Evolutionary conservation across 352 stramenopile genomes (phyloP), one percentile per base, ranked within the genome.

Genomic region (Pseudoperonospora humuli): DNA sequence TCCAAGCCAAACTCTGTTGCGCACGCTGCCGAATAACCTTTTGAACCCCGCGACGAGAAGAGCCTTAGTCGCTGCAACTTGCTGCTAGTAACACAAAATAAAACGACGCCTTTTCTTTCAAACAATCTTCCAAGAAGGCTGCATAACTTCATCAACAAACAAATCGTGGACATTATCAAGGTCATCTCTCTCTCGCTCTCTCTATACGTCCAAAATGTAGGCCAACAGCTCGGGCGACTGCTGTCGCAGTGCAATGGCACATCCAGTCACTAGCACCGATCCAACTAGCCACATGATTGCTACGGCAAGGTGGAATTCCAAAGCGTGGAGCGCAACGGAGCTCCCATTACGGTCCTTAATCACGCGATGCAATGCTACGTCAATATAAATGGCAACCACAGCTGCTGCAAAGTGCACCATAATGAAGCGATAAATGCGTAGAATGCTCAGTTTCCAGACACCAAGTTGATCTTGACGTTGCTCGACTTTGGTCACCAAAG

Each of bases 391-490:
- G 9, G 65, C 62, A 3, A 81, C n/a, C 1, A 54, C 45, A 54
- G 76, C 64, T 1, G 37, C 45, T 10, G 65, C 25, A 8, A 75
- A 15, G 31, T 84, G 70, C n/a, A 64, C 33, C 7, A 70, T 0
- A 24, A 64, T 47, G 13, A 73, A 53, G 7, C 59, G 67, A n/a
- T 84, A 59, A 9, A 86, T 45, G 5, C 69, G 71, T 26, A 86
- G 37, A 29, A 83, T 55, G 18, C 46, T 75, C 13, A 86, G 43
- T 45, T 72, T 77, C 35, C 56, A 79, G 11, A 84, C 39, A 0
- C 75, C 75, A 3, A 84, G 50, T 21, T 86, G 52, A 5, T 68
- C 56, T 23, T 84, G 75, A 11, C 64, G 59, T 23, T 68, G 67
- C 53, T 83, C 75, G 15, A 86, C 70, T 8, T 74, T 70, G 1